Base-by-base conservation (phyloP, 495 filamentous ascomycete genomes). In the Penicillium macrosclerotiorum region DNA sequence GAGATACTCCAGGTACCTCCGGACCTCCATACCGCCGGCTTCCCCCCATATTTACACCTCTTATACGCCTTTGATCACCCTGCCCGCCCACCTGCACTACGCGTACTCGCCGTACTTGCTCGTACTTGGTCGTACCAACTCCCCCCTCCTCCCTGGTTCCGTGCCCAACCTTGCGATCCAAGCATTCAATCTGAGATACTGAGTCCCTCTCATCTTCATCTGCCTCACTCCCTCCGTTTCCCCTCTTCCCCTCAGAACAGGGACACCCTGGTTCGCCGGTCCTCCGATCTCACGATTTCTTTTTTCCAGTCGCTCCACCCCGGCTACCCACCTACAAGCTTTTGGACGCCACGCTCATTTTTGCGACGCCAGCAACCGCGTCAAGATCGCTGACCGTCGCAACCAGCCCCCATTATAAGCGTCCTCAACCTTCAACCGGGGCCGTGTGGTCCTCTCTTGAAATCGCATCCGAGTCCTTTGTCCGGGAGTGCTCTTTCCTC, bases 101-200 rank as follows among this genome's bases (percentile, higher is more conserved):
- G 22, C 33, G 33, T 35, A 12, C 16, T 4, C 32, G 8, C 4
- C 13, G 33, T 36, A 36, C 33, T 19, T 20, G 17, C n/a, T 19
- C 33, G 11, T 19, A n/a, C 26, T 13, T 19, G 19, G 18, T 8
- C 17, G 16, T 27, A 22, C 27, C 30, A 19, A 4, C 19, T 18
- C 17, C 31, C 42, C 8, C 13, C 26, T 42, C n/a, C 37, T 37
- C 46, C 31, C 38, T 39, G 30, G 14, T 27, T 47, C 35, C 14
- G 23, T 47, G 35, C 34, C 43, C 33, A 38, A 47, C 45, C 18
- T 32, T 42, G 47, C 52, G 14, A 22, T 26, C 24, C 22, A 40
- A 40, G 31, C 57, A 55, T 55, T 51, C 54, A 49, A 59, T 59
- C 60, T 51, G 57, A 58, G 49, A 44, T 36, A 19, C 31, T 44